Percentiles rank a stretch among this genome's conserved stretches.
These are phyloP conservation scores for Penicillium nucicola DNA, from an alignment of 495 filamentous ascomycete genomes.

Conservation along the genomic window DNA sequence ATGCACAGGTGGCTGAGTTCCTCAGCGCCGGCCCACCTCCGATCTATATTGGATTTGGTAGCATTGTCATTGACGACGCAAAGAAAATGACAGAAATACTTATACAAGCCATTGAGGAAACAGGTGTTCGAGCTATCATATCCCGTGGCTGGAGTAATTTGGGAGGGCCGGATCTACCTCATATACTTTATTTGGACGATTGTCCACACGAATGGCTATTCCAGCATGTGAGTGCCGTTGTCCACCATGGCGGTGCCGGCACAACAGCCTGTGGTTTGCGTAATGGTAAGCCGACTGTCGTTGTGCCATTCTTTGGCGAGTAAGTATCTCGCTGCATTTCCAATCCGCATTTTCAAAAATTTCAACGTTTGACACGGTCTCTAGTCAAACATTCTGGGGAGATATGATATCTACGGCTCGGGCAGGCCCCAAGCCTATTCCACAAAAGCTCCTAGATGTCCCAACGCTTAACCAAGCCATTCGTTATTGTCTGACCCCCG, in stretches of 20 bases:
- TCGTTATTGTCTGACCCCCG: too few species aligned
- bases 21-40: slow-evolving; percentile 48
- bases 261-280: slow-evolving; percentile 57
- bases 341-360: too few species aligned
- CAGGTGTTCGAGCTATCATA: slow-evolving; percentile 51
- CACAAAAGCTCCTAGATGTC: too few species aligned
- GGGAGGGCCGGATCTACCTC: slow-evolving; percentile 37
- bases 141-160: slow-evolving; percentile 59
- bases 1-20: too few species aligned
- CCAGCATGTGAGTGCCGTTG: slow-evolving; percentile 52
- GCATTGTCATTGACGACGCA: slow-evolving; percentile 58
- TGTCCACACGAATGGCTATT: slow-evolving; percentile 63
- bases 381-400: too few species aligned
- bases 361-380: too few species aligned
- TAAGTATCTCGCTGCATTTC: too few species aligned
- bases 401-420: too few species aligned
- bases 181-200: slow-evolving; percentile 52
- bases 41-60: slow-evolving; percentile 63
- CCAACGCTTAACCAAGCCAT: too few species aligned
- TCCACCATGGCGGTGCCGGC: slow-evolving; percentile 61
- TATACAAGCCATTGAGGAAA: slow-evolving; percentile 44
- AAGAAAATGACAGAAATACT: slow-evolving; percentile 45
- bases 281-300: slow-evolving; percentile 49
- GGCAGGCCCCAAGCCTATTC: too few species aligned
- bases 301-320: slow-evolving; percentile 65